A percentile compares a stretch with the other conserved stretches of the same genome.
These are phyloP conservation scores for Pestalotiopsis sp. DNA, from an alignment of 2,329 filamentous ascomycete species.

Conservation along the genomic window DNA sequence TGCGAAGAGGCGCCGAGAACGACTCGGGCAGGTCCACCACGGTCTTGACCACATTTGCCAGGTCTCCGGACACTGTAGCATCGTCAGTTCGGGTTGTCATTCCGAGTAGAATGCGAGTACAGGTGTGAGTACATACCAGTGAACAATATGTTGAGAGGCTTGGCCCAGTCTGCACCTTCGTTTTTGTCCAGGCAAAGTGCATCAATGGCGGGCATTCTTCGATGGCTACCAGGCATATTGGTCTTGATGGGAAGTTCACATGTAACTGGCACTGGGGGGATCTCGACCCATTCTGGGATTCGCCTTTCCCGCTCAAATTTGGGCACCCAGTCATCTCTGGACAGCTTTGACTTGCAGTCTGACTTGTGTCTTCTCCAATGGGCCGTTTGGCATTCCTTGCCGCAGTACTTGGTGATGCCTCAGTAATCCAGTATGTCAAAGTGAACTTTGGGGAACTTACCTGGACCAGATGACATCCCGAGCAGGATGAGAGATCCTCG, in stretches of 20 bases:
- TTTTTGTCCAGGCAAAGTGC: neutral
- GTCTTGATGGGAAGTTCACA: neutral
- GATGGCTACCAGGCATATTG: neutral
- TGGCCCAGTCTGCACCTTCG: neutral
- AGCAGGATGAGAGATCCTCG: neutral
- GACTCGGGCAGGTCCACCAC: neutral
- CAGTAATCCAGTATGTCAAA: neutral
- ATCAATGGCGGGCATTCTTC: neutral
- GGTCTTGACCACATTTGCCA: neutral
- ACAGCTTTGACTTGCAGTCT: neutral
- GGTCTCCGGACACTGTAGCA: neutral
- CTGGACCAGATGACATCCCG: neutral
- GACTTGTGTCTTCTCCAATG: neutral
- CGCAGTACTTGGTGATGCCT: neutral
- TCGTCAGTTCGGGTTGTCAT: neutral
- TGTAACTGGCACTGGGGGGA: neutral
- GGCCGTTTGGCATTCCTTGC: neutral
- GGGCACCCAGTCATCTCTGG: neutral
- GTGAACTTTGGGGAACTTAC: neutral
- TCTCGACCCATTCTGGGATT: neutral
- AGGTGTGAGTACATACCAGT: neutral
- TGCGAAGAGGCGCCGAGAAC: neutral
- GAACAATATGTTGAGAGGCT: neutral
- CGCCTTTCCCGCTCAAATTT: neutral
- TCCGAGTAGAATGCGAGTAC: neutral